These are phyloP conservation scores for Botrytis aclada DNA, from an alignment of 2,329 filamentous ascomycete species.

Conservation along the genomic window DNA sequence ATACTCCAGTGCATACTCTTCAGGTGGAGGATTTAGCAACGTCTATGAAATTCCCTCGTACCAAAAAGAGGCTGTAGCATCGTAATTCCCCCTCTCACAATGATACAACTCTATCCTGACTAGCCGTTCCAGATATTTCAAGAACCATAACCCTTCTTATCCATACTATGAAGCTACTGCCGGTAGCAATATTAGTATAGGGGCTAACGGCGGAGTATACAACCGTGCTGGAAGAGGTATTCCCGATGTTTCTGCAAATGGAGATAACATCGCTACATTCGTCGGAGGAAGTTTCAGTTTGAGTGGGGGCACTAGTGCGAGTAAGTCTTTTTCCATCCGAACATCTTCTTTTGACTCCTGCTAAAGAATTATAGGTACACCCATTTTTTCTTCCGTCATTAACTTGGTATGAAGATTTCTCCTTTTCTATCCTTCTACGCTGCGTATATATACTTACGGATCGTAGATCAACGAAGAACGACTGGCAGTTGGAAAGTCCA, in stretches of 20 bases:
- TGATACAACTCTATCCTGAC: neutral
- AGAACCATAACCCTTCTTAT: slow-evolving; percentile 29
- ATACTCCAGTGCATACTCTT: slow-evolving; percentile 54
- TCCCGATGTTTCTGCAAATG: slow-evolving; percentile 48
- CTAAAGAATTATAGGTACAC: slow-evolving; percentile 30
- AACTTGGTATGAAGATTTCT: slow-evolving; percentile 5
- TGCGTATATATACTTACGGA: neutral
- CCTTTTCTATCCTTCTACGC: neutral
- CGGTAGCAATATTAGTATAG: slow-evolving; percentile 28
- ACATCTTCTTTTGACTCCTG: neutral
- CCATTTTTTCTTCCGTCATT: slow-evolving; percentile 19
- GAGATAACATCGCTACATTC: slow-evolving; percentile 29
- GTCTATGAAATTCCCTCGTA: slow-evolving; percentile 48
- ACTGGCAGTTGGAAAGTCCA: slow-evolving; percentile 37
- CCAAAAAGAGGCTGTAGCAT: slow-evolving; percentile 39
- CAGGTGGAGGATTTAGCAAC: slow-evolving; percentile 68
- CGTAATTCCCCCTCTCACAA: neutral
- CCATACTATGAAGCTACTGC: slow-evolving; percentile 25
- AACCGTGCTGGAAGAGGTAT: slow-evolving; percentile 45
- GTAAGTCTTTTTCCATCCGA: neutral
- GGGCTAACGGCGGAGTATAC: slow-evolving; percentile 46
- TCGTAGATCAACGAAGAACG: slow-evolving; percentile 41
- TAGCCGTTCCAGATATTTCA: slow-evolving; percentile 27
- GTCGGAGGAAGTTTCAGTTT: neutral
- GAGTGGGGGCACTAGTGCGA: slow-evolving; percentile 19